phyloP scores from a whole-genome alignment of 306 rosid genomes.

The Benincasa hispida region DNA sequence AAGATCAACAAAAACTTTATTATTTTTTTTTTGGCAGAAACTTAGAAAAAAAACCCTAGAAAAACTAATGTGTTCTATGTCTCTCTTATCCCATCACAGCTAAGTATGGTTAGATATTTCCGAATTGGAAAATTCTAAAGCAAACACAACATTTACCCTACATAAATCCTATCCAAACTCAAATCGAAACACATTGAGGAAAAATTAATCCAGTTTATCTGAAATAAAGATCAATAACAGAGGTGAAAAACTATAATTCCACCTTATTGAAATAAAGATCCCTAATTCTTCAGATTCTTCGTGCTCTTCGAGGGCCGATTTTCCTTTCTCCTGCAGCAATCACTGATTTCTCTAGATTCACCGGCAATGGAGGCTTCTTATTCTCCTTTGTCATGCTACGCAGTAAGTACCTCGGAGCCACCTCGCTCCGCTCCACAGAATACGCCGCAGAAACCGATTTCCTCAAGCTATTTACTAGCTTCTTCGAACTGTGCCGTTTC shows the following conservation, averaged over 20 bases:
- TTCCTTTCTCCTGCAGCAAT: slow-evolving; percentile 17
- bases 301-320: slow-evolving; percentile 19
- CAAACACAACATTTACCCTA: neutral
- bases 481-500: slow-evolving; percentile 43
- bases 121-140: slow-evolving; percentile 1
- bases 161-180: neutral
- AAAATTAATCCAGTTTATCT: neutral
- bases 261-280: no score
- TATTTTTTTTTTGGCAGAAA: no score
- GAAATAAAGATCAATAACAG: neutral
- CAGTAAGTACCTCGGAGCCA: slow-evolving; percentile 74
- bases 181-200: neutral
- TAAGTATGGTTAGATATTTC: neutral
- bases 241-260: slow-evolving; percentile 3
- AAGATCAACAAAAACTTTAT: neutral
- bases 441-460: slow-evolving; percentile 64
- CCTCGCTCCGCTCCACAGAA: slow-evolving; percentile 24
- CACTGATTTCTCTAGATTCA: slow-evolving; percentile 22
- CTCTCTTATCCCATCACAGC: neutral
- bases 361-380: slow-evolving; percentile 58
- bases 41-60: neutral
- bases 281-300: slow-evolving; percentile 21
- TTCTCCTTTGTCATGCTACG: slow-evolving; percentile 76
- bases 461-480: slow-evolving; percentile 33
- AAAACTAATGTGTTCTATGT: neutral